These are phyloP conservation scores for Suillus brevipes DNA, from an alignment of 768 basidiomycete genomes.

Conservation along the genomic window DNA sequence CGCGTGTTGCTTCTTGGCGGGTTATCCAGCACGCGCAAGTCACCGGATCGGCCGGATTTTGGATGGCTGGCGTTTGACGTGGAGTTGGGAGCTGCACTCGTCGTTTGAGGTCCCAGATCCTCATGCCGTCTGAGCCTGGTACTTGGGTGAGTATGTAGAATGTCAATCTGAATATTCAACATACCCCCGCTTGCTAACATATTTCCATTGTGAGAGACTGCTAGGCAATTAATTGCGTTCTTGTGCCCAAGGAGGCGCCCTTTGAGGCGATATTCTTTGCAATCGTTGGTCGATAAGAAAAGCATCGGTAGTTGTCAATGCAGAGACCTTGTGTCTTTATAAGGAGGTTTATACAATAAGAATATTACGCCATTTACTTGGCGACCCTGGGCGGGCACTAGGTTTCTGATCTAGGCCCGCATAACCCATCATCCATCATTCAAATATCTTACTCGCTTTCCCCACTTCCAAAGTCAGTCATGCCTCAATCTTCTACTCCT, in stretches of 20 bases:
- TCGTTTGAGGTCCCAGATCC: conserved; percentile 12
- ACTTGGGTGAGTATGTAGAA: not conserved
- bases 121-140: conserved; percentile 9
- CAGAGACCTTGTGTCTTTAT: no score
- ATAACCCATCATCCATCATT: not conserved
- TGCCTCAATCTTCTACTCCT: not conserved
- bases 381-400: no score
- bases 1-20: not conserved
- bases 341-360: no score
- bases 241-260: conserved; percentile 7
- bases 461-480: not conserved
- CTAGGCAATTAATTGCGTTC: conserved; percentile 11
- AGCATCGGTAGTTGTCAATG: no score
- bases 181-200: conserved; percentile 11
- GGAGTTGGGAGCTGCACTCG: not conserved
- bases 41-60: conserved; percentile 5
- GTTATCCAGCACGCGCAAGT: conserved; percentile 10
- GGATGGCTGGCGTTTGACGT: conserved; percentile 4
- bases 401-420: not conserved
- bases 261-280: conserved; percentile 2
- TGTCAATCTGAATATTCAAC: not conserved
- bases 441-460: not conserved
- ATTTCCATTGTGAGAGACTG: not conserved
- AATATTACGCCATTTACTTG: no score
- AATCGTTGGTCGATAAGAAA: no score